Evolutionary conservation across 148 eudicot genomes (phyloP).

Genomic region (Agrostemma githago): DNA sequence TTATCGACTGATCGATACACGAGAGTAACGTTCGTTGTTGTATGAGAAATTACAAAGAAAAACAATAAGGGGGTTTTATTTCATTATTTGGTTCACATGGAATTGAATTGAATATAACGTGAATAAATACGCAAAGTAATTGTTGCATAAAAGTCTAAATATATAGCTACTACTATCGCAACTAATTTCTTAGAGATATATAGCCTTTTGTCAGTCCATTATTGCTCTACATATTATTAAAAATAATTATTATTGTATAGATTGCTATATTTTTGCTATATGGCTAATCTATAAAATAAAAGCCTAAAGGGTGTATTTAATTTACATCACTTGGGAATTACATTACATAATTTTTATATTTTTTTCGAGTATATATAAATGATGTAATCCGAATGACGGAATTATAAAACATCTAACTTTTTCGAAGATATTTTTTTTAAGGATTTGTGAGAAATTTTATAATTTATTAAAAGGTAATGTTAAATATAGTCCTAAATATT

Average conservation of each 20-base stretch:
- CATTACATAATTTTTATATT: too few relatives aligned
- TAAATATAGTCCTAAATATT: too few relatives aligned
- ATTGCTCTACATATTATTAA: constrained; percentile 7
- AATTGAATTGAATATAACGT: neutral
- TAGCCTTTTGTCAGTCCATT: constrained; percentile 28
- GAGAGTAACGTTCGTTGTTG: constrained; percentile 19
- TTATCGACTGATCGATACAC: neutral
- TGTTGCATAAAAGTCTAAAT: neutral
- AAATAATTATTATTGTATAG: neutral
- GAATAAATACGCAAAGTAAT: constrained; percentile 1
- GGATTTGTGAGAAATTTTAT: too few relatives aligned
- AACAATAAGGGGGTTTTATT: neutral
- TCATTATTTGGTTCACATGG: neutral
- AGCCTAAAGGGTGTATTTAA: neutral
- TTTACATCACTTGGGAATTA: too few relatives aligned
- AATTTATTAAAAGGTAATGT: too few relatives aligned
- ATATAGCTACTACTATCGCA: neutral
- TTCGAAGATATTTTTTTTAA: too few relatives aligned
- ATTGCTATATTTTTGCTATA: neutral
- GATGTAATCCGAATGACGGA: too few relatives aligned
- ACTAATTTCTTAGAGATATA: constrained; percentile 14
- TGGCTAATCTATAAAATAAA: neutral
- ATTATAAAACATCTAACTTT: too few relatives aligned
- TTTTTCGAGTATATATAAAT: too few relatives aligned
- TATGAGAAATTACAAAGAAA: neutral